A percentile compares a stretch with the other conserved stretches of the same genome.
phyloP scores from a whole-genome alignment of 2,329 filamentous ascomycete genomes.

The Purpureocillium lavendulum region DNA sequence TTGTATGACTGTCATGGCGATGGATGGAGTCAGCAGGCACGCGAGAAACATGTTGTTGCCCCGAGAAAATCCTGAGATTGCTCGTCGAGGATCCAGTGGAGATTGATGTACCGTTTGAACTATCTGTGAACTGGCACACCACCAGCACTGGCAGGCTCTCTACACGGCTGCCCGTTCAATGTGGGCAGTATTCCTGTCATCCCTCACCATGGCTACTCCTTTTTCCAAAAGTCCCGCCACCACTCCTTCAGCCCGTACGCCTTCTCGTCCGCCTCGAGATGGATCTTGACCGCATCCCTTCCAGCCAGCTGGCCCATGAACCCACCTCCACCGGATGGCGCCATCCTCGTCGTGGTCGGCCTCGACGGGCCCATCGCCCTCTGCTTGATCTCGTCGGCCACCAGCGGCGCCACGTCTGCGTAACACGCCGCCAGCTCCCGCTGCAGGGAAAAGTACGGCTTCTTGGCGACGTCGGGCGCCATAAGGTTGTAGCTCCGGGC shows the following conservation, averaged over 20 bases:
- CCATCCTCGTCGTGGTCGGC: constrained; percentile 16
- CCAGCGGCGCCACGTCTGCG: constrained; percentile 71
- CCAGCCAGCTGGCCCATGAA: constrained; percentile 54
- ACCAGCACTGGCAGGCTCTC: no score
- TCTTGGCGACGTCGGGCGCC: constrained; percentile 86
- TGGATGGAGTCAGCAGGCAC: no score
- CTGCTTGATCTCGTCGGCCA: constrained; percentile 65
- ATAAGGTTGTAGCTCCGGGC: constrained; percentile 90
- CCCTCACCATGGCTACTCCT: background rate
- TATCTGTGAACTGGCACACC: no score
- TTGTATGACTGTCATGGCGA: no score
- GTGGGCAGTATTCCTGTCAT: no score
- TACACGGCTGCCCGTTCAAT: no score
- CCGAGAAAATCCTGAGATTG: no score
- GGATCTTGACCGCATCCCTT: constrained; percentile 41
- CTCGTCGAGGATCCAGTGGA: no score
- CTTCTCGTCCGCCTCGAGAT: constrained; percentile 66
- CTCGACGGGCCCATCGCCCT: constrained; percentile 42
- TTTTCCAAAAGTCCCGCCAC: constrained; percentile 70
- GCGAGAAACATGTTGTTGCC: no score
- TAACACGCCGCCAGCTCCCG: constrained; percentile 77
- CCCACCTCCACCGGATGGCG: constrained; percentile 29
- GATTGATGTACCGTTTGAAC: no score
- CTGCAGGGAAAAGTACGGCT: constrained; percentile 79
- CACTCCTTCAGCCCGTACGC: constrained; percentile 85